Base-by-base conservation (phyloP, 371 early-diverging fungal genomes). In the Mortierella sp. region DNA sequence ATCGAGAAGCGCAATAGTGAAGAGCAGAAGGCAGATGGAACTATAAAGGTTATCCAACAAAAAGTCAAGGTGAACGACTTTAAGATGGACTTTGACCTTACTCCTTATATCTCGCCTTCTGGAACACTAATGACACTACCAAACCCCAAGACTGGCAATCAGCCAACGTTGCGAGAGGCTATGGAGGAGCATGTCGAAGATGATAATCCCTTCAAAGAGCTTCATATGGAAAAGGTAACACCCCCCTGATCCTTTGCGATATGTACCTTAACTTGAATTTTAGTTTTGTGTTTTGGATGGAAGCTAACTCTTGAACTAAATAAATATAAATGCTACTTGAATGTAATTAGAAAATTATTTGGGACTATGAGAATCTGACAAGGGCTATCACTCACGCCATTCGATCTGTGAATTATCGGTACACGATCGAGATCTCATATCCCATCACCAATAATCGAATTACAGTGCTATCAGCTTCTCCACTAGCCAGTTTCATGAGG, bases 361-460 rank as follows among this genome's bases (percentile, higher is more conserved):
- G 75, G 75, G 75, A 80, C 9, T 80, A 71, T 58, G 80, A 80
- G 35, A 61, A 72, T 40, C 60, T 80, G 43, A 80, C 72, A 11
- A 71, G 69, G 54, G 55, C 66, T 5, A 80, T 80, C 28, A 75
- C 69, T 1, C 72, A 72, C 22, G 72, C 62, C 22, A 75, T 80
- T 18, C 71, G 80, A 24, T 71, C 71, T 22, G 69, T 80, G 12
- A 54, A 72, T 28, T 80, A 80, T 40, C 68, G 72, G 43, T 80
- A 80, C 69, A 75, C 75, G 28, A 69, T 80, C 39, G 80, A 80
- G 64, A 75, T 80, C 22, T 80, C 80, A 10, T 80, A 64, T 61
- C 80, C 80, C 26, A 71, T 70, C 10, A 63, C 32, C 18, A 75
- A 80, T 55, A 59, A 71, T 40, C 54, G 49, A 3, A 72, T 80